Percentiles rank a stretch among this genome's conserved stretches.
These are phyloP conservation scores for Hemisphaericaspora lyxosophila DNA, from an alignment of 1,139 yeast species.

Conservation along the genomic window DNA sequence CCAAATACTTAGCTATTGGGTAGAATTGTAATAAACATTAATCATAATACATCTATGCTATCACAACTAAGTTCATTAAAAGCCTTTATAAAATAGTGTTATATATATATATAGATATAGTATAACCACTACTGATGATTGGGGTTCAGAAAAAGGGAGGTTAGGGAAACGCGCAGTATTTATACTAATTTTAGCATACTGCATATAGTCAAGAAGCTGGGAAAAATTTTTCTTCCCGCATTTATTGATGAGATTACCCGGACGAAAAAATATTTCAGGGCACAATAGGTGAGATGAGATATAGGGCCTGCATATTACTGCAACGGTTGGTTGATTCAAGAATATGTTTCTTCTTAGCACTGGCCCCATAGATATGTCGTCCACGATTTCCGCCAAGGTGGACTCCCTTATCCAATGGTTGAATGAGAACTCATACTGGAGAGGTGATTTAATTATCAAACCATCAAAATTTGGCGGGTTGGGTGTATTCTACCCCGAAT, in stretches of 20 bases:
- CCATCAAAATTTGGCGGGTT: conserved; percentile 61
- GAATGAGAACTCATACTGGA: conserved; percentile 49
- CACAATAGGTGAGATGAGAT: background rate
- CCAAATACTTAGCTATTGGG: conserved; percentile 51
- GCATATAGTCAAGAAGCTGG: background rate
- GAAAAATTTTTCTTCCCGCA: conserved; percentile 1
- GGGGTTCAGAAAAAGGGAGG: conserved; percentile 24
- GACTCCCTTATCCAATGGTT: conserved; percentile 42
- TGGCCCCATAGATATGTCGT: conserved; percentile 12
- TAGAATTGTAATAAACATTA: conserved; percentile 10
- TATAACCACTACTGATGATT: conserved; percentile 73
- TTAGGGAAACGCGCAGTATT: conserved; percentile 18
- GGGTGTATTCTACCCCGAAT: conserved; percentile 56
- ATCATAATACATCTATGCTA: conserved; percentile 14
- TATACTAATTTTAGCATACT: conserved; percentile 13
- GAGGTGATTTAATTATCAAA: conserved; percentile 45
- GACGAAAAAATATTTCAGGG: background rate
- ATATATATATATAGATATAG: conserved; percentile 58
- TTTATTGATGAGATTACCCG: background rate
- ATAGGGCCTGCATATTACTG: conserved; percentile 1
- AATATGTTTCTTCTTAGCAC: background rate
- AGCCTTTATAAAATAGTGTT: conserved; percentile 53
- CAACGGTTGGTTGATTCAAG: background rate
- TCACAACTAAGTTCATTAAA: conserved; percentile 15
- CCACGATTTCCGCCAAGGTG: conserved; percentile 10